phyloP scores from a whole-genome alignment of 2,329 filamentous ascomycete genomes.

The Coniochaeta ligniaria region DNA sequence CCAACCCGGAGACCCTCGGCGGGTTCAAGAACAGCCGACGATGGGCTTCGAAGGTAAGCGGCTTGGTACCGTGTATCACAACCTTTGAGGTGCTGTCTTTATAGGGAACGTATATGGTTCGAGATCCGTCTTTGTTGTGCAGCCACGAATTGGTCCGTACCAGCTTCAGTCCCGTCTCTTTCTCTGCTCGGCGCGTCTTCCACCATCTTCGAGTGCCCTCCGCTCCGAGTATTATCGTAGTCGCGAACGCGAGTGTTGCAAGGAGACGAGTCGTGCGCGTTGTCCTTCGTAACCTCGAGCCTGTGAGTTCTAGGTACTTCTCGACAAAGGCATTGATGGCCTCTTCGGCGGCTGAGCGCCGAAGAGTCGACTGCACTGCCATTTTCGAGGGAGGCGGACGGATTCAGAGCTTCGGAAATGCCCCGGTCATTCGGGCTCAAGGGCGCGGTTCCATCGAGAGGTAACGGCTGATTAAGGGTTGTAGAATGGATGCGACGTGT shows the following conservation, averaged over 20 bases:
- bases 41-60: slow-evolving; percentile 93
- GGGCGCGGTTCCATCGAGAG: slow-evolving; percentile 9
- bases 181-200: slow-evolving; percentile 65
- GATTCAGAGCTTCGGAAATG: slow-evolving; percentile 2
- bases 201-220: slow-evolving; percentile 78
- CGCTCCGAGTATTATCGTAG: slow-evolving; percentile 71
- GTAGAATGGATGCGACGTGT: neutral
- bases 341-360: slow-evolving; percentile 56
- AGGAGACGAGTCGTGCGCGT: slow-evolving; percentile 67
- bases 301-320: slow-evolving; percentile 48
- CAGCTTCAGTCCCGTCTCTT: slow-evolving; percentile 73
- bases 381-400: slow-evolving; percentile 38
- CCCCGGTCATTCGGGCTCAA: slow-evolving; percentile 10
- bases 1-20: slow-evolving; percentile 72
- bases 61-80: slow-evolving; percentile 82
- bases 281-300: slow-evolving; percentile 51
- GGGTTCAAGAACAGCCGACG: slow-evolving; percentile 88
- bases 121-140: slow-evolving; percentile 86
- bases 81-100: slow-evolving; percentile 84
- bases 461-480: slow-evolving; percentile 3
- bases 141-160: slow-evolving; percentile 88
- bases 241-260: slow-evolving; percentile 65
- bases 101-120: slow-evolving; percentile 93
- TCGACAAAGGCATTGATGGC: slow-evolving; percentile 57
- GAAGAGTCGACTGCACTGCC: slow-evolving; percentile 83